phyloP scores from a whole-genome alignment of 257 asterid genomes.

The Cordia subcordata region DNA sequence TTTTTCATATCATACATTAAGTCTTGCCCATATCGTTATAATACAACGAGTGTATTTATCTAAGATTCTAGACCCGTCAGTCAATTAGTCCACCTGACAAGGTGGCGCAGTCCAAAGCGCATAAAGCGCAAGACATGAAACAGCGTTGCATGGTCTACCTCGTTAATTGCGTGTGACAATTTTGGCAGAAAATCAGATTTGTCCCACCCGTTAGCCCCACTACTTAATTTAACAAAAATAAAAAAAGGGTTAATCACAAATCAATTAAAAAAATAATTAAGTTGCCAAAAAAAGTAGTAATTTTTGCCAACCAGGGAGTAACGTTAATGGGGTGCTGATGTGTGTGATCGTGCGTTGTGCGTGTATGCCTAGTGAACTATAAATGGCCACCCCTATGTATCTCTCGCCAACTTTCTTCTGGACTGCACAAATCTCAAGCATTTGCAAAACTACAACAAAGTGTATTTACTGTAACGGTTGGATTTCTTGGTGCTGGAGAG shows the following conservation, averaged over 20 bases:
- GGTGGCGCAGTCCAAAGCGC: neutral
- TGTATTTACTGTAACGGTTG: constrained; percentile 18
- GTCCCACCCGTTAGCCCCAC: too few relatives aligned
- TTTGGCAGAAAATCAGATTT: neutral
- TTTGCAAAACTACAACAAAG: too few relatives aligned
- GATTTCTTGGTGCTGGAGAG: neutral
- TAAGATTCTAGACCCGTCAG: too few relatives aligned
- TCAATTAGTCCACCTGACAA: neutral
- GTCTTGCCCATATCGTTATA: too few relatives aligned
- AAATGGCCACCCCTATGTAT: neutral
- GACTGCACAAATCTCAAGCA: constrained; percentile 18
- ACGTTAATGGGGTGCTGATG: neutral
- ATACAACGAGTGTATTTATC: too few relatives aligned
- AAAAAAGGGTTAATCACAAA: neutral
- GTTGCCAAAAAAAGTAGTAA: neutral
- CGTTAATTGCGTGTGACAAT: neutral
- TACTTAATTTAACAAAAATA: too few relatives aligned
- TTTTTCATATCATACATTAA: too few relatives aligned
- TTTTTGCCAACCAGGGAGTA: too few relatives aligned
- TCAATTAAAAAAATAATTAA: too few relatives aligned
- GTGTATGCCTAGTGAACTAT: neutral
- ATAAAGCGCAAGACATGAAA: neutral
- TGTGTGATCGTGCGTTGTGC: neutral
- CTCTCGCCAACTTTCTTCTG: neutral
- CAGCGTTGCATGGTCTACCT: neutral